Conservation (phyloP, 176 grass and related monocot species). For the Poa annua region DNA sequence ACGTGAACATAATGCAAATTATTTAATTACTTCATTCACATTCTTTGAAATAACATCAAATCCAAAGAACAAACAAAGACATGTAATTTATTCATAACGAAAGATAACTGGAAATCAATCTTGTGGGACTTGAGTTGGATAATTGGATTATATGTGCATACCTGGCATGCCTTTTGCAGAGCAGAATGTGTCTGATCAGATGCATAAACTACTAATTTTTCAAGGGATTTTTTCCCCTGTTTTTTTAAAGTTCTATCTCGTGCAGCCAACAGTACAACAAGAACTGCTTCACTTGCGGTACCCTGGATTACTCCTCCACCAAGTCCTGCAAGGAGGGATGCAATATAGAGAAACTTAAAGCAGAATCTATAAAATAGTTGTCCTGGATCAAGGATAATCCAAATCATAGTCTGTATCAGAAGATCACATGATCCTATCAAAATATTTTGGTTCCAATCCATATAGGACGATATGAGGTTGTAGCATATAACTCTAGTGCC, state of each 20-base stretch:
- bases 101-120: neutral
- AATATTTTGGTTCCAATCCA: neutral
- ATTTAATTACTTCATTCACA: conserved; percentile 6
- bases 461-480: neutral
- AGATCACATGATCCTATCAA: neutral
- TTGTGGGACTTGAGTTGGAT: neutral
- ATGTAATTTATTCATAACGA: conserved; percentile 5
- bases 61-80: neutral
- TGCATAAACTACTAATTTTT: conserved; percentile 71
- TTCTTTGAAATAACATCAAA: conserved; percentile 16
- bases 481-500: neutral
- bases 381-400: neutral
- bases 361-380: conserved; percentile 15
- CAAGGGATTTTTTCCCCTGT: conserved; percentile 50
- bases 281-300: conserved; percentile 67
- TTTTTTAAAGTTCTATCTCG: conserved; percentile 58
- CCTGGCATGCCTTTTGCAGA: conserved; percentile 76
- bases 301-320: conserved; percentile 86
- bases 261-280: conserved; percentile 70
- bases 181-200: conserved; percentile 85
- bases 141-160: conserved; percentile 4
- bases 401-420: neutral
- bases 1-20: conserved; percentile 6
- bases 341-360: conserved; percentile 9
- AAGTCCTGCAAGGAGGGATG: conserved; percentile 27